phyloP scores from a whole-genome alignment of 768 basidiomycete genomes.

The Suillus alpinus region DNA sequence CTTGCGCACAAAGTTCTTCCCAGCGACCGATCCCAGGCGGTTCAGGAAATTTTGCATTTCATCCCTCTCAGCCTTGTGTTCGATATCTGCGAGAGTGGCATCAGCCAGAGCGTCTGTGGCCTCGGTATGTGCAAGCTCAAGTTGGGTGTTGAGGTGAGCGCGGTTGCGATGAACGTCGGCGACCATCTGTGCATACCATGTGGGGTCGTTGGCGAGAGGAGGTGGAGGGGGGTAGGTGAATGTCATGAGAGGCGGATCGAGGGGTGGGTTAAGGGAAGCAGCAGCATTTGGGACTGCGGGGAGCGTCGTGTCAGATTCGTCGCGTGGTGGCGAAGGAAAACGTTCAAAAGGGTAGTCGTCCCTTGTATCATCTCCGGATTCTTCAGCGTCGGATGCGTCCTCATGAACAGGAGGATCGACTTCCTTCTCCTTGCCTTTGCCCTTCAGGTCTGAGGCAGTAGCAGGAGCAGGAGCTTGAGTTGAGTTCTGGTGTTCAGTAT shows the following conservation, averaged over 20 bases:
- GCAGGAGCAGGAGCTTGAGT: neutral
- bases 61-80: conserved; percentile 21
- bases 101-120: conserved; percentile 23
- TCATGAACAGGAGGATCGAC: neutral
- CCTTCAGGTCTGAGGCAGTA: neutral
- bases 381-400: neutral
- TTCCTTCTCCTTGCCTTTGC: conserved; percentile 9
- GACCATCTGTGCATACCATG: conserved; percentile 26
- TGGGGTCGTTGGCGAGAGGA: conserved; percentile 26
- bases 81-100: conserved; percentile 23
- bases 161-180: conserved; percentile 26
- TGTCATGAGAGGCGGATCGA: conserved; percentile 27
- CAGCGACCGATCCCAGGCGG: conserved; percentile 22
- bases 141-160: conserved; percentile 14
- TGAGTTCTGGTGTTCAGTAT: neutral
- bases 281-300: neutral
- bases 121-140: conserved; percentile 17
- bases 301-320: conserved; percentile 8
- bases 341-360: conserved; percentile 26
- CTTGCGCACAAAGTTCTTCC: conserved; percentile 25
- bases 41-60: conserved; percentile 25
- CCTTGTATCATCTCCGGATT: neutral
- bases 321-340: conserved; percentile 25
- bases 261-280: neutral
- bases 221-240: conserved; percentile 26